Percentiles rank a stretch among this genome's conserved stretches.
These are phyloP conservation scores for Calocybe indica DNA, from an alignment of 768 basidiomycete species.

Conservation along the genomic window DNA sequence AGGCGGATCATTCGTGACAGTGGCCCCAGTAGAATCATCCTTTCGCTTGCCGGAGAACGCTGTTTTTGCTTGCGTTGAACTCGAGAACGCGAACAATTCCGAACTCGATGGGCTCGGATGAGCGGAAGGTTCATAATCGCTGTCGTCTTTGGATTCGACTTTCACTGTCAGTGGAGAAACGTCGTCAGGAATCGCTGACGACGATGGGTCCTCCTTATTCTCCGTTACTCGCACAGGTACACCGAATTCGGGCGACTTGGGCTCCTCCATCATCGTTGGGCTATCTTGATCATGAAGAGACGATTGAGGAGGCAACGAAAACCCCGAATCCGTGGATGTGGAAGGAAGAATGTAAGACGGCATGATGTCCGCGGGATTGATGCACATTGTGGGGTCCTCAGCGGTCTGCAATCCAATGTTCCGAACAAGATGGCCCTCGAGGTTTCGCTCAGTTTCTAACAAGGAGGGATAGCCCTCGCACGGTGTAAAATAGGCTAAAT, in stretches of 20 bases:
- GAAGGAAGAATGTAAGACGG: not conserved
- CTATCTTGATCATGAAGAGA: too few species aligned
- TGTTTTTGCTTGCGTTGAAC: slow-evolving; percentile 9
- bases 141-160: slow-evolving; percentile 2
- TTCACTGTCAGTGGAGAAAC: slow-evolving; percentile 1
- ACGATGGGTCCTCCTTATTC: too few species aligned
- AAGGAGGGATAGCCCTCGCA: too few species aligned
- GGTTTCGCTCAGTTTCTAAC: too few species aligned
- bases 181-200: not conserved
- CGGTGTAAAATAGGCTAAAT: too few species aligned
- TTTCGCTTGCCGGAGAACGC: not conserved
- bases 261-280: too few species aligned
- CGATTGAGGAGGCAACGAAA: too few species aligned
- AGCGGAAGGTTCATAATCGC: slow-evolving; percentile 11
- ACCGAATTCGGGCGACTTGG: too few species aligned
- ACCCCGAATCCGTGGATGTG: too few species aligned
- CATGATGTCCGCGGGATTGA: slow-evolving; percentile 37
- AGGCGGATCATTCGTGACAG: not conserved
- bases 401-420: too few species aligned
- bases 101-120: slow-evolving; percentile 1
- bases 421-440: too few species aligned
- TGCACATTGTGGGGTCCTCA: slow-evolving; percentile 11
- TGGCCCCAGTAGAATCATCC: slow-evolving; percentile 1
- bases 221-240: too few species aligned
- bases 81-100: slow-evolving; percentile 13